Conservation (phyloP, 2,329 filamentous ascomycete genomes). For the Boeremia exigua region DNA sequence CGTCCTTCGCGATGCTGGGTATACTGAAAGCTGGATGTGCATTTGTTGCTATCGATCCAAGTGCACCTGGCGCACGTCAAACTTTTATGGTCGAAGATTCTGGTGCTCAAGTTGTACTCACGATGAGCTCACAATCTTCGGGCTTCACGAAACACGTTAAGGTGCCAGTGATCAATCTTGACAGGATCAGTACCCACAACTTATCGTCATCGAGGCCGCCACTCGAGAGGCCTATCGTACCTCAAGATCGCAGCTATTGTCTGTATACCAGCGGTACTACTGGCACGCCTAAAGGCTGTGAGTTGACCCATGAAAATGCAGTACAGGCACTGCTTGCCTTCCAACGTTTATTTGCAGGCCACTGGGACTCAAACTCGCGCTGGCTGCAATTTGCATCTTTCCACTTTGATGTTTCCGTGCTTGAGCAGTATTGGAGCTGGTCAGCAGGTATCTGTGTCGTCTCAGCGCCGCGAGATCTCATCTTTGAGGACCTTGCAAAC, state of each 20-base stretch:
- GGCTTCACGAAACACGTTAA: constrained; percentile 44
- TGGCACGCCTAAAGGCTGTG: constrained; percentile 84
- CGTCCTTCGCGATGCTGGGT: constrained; percentile 81
- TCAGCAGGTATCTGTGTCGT: constrained; percentile 85
- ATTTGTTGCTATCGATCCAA: constrained; percentile 80
- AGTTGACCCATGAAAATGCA: constrained; percentile 86
- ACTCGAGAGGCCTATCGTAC: constrained; percentile 33
- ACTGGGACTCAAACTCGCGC: constrained; percentile 75
- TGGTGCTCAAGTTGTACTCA: constrained; percentile 66
- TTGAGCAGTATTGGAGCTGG: constrained; percentile 97
- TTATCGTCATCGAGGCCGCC: constrained; percentile 45
- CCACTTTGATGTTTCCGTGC: constrained; percentile 91
- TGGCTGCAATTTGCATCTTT: constrained; percentile 95
- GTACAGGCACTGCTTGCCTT: constrained; percentile 92
- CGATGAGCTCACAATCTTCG: constrained; percentile 54
- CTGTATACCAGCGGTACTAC: constrained; percentile 90
- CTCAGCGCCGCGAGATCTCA: constrained; percentile 79
- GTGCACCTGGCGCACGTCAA: constrained; percentile 74
- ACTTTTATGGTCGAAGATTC: constrained; percentile 81
- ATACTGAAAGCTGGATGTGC: constrained; percentile 82
- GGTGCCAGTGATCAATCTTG: constrained; percentile 55
- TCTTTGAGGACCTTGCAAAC: constrained; percentile 80
- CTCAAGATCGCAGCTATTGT: constrained; percentile 75
- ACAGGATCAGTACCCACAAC: constrained; percentile 46
- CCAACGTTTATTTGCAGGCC: constrained; percentile 74